Evolutionary conservation across 257 asterid genomes (phyloP).

Genomic region (Solanum tacnaense): DNA sequence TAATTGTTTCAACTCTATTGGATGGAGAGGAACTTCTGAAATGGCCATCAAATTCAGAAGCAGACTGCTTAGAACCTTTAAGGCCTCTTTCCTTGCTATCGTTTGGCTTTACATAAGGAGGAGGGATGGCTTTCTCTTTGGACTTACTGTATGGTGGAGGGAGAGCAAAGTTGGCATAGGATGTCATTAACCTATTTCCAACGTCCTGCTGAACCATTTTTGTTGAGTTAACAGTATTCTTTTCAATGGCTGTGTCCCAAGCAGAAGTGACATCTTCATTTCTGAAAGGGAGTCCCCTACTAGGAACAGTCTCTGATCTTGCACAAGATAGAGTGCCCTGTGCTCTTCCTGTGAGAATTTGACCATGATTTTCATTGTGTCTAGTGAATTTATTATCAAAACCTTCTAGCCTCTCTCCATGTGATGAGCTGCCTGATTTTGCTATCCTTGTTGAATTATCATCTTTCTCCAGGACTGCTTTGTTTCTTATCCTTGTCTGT

Average conservation of each 20-base stretch:
- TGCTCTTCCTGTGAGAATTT: slow-evolving; percentile 9
- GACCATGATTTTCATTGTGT: not conserved
- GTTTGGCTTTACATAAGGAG: slow-evolving; percentile 55
- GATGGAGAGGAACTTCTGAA: slow-evolving; percentile 4
- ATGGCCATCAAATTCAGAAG: slow-evolving; percentile 14
- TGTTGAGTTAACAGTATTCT: slow-evolving; percentile 9
- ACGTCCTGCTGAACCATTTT: slow-evolving; percentile 23
- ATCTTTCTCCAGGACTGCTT: slow-evolving; percentile 18
- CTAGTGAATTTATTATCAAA: slow-evolving; percentile 10
- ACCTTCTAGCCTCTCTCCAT: slow-evolving; percentile 18
- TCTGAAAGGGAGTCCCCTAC: slow-evolving; percentile 17
- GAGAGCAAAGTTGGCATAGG: slow-evolving; percentile 21
- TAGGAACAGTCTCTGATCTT: slow-evolving; percentile 20
- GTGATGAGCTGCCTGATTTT: slow-evolving; percentile 34
- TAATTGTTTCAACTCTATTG: slow-evolving; percentile 6
- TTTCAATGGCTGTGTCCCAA: slow-evolving; percentile 4
- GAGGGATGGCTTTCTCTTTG: slow-evolving; percentile 34
- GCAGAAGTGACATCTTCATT: slow-evolving; percentile 18
- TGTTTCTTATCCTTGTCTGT: slow-evolving; percentile 20
- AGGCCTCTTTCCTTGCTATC: slow-evolving; percentile 30
- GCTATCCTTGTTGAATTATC: slow-evolving; percentile 18
- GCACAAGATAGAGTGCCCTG: slow-evolving; percentile 21
- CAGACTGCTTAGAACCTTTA: slow-evolving; percentile 26
- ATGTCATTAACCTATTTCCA: slow-evolving; percentile 23
- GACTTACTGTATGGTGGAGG: slow-evolving; percentile 79